A percentile compares a stretch with the other conserved stretches of the same genome.
These are phyloP conservation scores for Tetrahymena malaccensis DNA, from an alignment of 73 alveolate genomes.

Conservation along the genomic window DNA sequence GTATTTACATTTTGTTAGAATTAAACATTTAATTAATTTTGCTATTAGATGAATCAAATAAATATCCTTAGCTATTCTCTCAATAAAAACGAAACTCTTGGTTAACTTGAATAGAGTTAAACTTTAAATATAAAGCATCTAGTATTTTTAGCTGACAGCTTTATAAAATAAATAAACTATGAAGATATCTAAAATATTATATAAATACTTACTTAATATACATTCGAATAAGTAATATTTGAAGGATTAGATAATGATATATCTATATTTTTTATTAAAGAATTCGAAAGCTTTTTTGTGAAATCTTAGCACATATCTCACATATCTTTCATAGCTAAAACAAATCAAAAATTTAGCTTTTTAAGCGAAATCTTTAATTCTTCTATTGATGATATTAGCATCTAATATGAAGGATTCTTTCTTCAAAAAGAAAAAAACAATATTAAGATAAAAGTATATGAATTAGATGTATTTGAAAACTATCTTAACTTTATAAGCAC, in stretches of 20 bases:
- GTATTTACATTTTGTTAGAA: no score
- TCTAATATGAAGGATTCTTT: background rate
- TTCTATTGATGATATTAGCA: background rate
- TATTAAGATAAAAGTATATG: background rate
- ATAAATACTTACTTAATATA: background rate
- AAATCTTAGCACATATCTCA: background rate
- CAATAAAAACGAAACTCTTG: no score
- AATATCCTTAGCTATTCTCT: background rate
- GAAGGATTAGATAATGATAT: background rate
- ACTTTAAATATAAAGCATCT: no score
- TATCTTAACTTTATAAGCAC: background rate
- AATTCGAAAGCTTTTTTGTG: background rate
- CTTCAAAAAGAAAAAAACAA: no score
- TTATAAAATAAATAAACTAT: no score
- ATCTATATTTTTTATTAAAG: background rate
- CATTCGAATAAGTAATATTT: background rate
- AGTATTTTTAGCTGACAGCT: background rate
- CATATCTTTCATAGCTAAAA: background rate
- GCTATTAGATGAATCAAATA: background rate
- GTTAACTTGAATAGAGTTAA: no score
- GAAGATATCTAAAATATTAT: background rate
- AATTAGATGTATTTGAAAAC: background rate
- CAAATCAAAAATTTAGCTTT: background rate
- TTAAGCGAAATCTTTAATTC: background rate
- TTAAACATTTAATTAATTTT: no score